Conservation (phyloP, 202 grass and related monocot genomes). For the Zizania palustris region DNA sequence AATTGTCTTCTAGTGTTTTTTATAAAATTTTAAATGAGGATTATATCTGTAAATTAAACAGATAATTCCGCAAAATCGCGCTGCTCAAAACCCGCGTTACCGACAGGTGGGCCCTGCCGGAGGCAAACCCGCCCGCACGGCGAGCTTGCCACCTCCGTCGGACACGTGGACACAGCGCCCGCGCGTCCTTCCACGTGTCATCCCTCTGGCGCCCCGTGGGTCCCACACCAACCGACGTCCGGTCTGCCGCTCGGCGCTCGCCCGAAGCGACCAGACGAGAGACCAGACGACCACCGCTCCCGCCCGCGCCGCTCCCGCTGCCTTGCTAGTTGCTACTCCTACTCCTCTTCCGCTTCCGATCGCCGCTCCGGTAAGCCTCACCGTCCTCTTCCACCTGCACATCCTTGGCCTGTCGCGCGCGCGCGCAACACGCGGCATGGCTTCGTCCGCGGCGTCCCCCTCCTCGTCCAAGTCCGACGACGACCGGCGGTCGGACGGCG, state of each 20-base stretch:
- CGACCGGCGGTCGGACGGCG: conserved; percentile 4
- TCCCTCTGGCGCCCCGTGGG: conserved; percentile 28
- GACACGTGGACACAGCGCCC: conserved; percentile 36
- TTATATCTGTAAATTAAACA: too few relatives aligned
- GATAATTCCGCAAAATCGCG: too few relatives aligned
- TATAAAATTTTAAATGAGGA: too few relatives aligned
- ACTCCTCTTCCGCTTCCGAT: background rate
- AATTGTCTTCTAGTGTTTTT: too few relatives aligned
- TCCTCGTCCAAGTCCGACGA: conserved; percentile 41
- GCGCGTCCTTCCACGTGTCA: conserved; percentile 35
- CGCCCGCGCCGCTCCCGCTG: conserved; percentile 10
- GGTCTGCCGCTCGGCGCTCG: background rate
- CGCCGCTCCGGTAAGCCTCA: conserved; percentile 11
- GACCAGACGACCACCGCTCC: too few relatives aligned
- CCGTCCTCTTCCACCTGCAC: background rate
- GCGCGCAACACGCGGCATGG: conserved; percentile 6
- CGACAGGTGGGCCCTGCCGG: background rate
- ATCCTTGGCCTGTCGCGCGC: background rate
- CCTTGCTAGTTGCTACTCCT: background rate
- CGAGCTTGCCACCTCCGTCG: conserved; percentile 9
- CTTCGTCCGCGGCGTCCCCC: conserved; percentile 47
- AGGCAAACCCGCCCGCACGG: background rate
- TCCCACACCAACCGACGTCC: conserved; percentile 31
- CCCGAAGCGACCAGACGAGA: conserved; percentile 47
- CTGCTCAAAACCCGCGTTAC: too few relatives aligned